These are phyloP conservation scores for Colletotrichum godetiae DNA, from an alignment of 2,329 filamentous ascomycete genomes.

Conservation along the genomic window DNA sequence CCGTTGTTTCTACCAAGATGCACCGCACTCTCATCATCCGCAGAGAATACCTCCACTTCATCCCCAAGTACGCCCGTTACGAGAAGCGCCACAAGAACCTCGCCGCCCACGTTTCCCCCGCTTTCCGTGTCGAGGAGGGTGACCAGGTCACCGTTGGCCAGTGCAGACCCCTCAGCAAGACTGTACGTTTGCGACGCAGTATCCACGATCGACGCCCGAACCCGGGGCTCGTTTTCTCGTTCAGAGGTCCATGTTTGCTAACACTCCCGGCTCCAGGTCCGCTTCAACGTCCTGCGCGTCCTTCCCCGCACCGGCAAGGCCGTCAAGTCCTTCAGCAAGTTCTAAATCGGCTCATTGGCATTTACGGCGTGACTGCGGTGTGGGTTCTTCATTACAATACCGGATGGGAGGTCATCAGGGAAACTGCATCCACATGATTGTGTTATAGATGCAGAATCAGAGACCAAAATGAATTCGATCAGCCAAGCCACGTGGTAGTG, in stretches of 20 bases:
- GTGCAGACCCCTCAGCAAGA: slow-evolving; percentile 99
- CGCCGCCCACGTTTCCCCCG: slow-evolving; percentile 97
- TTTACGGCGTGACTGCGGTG: slow-evolving; percentile 62
- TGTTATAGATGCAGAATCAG: slow-evolving; percentile 55
- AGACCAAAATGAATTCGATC: slow-evolving; percentile 39
- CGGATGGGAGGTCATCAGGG: slow-evolving; percentile 39
- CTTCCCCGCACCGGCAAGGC: slow-evolving; percentile 96
- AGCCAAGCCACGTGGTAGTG: slow-evolving; percentile 52
- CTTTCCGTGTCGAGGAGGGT: slow-evolving; percentile 99
- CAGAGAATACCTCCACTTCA: slow-evolving; percentile 99
- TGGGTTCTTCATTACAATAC: slow-evolving; percentile 52
- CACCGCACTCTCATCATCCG: slow-evolving; percentile 99
- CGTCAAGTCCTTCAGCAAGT: slow-evolving; percentile 99
- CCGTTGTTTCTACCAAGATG: slow-evolving; percentile 99
- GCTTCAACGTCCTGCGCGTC: slow-evolving; percentile 99
- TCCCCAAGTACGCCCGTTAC: slow-evolving; percentile 99
- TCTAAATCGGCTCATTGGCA: slow-evolving; percentile 76
- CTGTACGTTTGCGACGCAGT: slow-evolving; percentile 73
- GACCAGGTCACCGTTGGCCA: slow-evolving; percentile 99
- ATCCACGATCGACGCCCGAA: not conserved
- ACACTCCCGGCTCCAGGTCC: slow-evolving; percentile 70
- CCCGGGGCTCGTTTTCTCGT: not conserved
- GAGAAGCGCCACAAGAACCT: slow-evolving; percentile 99
- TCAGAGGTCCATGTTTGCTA: slow-evolving; percentile 7
- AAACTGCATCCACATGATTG: slow-evolving; percentile 49